These are phyloP conservation scores for Suhomyces sp. DNA, from an alignment of 805 yeast species.

Conservation along the genomic window DNA sequence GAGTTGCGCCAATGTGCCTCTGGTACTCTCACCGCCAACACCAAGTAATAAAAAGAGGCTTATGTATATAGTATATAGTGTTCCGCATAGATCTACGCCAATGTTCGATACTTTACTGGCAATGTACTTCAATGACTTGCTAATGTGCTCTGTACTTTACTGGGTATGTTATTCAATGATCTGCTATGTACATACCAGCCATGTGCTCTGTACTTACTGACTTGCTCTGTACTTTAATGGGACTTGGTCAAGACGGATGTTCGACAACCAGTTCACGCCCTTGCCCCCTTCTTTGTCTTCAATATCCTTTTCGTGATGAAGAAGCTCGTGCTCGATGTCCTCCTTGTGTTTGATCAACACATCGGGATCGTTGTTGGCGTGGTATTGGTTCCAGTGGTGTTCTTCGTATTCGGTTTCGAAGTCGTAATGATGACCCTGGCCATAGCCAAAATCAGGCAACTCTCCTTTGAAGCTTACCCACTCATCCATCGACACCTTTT, in stretches of 20 bases:
- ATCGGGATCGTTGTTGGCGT: conserved; percentile 76
- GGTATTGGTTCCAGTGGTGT: conserved; percentile 89
- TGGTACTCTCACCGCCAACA: conserved; percentile 16
- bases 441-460: conserved; percentile 89
- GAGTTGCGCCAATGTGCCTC: conserved; percentile 66
- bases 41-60: not conserved
- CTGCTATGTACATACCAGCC: no score
- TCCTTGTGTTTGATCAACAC: conserved; percentile 78
- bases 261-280: conserved; percentile 19
- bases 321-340: conserved; percentile 81
- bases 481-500: conserved; percentile 62
- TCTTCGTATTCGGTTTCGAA: conserved; percentile 91
- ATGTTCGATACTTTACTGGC: no score
- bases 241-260: conserved; percentile 29
- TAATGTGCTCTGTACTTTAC: no score
- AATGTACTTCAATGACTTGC: no score
- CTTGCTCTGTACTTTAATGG: conserved; percentile 27
- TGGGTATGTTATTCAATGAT: no score
- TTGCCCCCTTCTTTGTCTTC: conserved; percentile 47
- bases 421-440: conserved; percentile 92
- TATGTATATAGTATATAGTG: not conserved
- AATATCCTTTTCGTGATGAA: conserved; percentile 83
- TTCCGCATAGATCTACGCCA: no score
- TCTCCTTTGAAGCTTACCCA: conserved; percentile 66
- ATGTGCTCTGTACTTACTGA: no score